phyloP scores from a whole-genome alignment of 2,329 filamentous ascomycete species.

The Beauveria pseudobassiana region DNA sequence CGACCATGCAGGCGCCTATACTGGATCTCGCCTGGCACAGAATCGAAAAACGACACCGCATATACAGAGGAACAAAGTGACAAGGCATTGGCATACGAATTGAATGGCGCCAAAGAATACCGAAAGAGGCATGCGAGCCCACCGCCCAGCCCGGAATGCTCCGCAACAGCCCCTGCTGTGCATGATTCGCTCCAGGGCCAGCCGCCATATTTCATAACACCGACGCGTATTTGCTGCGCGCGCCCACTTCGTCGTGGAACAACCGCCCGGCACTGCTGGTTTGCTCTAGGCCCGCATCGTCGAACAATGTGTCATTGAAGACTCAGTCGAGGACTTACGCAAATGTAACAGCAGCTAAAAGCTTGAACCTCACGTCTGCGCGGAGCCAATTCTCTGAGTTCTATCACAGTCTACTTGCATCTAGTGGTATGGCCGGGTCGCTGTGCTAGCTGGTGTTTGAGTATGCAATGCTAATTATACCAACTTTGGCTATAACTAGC shows the following conservation, averaged over 20 bases:
- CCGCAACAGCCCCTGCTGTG: not conserved
- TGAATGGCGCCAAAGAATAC: not conserved
- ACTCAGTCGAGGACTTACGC: not conserved
- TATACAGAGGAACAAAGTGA: not conserved
- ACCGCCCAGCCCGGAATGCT: too few species aligned
- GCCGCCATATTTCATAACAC: not conserved
- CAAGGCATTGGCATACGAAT: not conserved
- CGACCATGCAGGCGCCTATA: constrained; percentile 6
- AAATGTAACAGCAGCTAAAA: constrained; percentile 1
- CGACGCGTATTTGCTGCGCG: not conserved
- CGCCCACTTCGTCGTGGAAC: not conserved
- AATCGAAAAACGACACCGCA: not conserved
- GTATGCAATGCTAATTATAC: not conserved
- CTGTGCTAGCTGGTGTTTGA: not conserved
- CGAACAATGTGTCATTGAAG: not conserved
- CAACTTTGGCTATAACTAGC: not conserved
- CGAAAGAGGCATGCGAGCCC: not conserved
- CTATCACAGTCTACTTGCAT: not conserved
- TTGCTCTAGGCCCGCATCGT: not conserved
- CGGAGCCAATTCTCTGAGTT: not conserved
- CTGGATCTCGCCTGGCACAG: not conserved
- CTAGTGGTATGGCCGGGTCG: not conserved
- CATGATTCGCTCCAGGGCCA: not conserved
- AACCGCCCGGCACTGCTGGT: not conserved
- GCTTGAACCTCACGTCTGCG: not conserved